phyloP scores from a whole-genome alignment of 1,284 basidiomycete species.

The Cryptococcus floricola region DNA sequence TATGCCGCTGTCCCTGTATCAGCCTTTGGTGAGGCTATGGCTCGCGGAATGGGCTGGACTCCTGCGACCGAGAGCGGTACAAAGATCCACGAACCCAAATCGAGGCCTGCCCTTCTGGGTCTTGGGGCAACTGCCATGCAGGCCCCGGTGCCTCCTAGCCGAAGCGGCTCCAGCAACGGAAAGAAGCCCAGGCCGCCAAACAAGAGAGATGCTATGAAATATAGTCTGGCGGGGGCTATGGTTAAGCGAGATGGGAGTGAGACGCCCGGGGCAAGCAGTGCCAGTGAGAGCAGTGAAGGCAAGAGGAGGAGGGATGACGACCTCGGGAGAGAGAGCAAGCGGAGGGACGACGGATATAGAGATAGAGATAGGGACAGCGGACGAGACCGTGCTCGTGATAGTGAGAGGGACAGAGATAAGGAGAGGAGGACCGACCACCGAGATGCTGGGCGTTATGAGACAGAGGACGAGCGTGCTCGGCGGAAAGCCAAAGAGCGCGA shows the following conservation, averaged over 20 bases:
- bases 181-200: constrained; percentile 22
- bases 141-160: constrained; percentile 28
- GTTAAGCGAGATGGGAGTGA: constrained; percentile 20
- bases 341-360: constrained; percentile 13
- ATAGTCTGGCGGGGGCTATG: constrained; percentile 35
- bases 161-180: constrained; percentile 18
- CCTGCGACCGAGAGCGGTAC: constrained; percentile 62
- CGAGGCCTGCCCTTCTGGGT: constrained; percentile 77
- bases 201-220: constrained; percentile 40
- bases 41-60: constrained; percentile 93
- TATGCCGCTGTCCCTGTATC: constrained; percentile 87
- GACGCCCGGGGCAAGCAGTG: constrained; percentile 7
- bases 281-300: constrained; percentile 13
- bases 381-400: constrained; percentile 9
- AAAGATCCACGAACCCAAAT: constrained; percentile 70
- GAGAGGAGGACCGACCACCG: constrained; percentile 12
- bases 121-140: constrained; percentile 74
- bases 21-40: constrained; percentile 87
- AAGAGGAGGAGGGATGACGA: constrained; percentile 20
- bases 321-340: constrained; percentile 11
- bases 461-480: constrained; percentile 31
- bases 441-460: constrained; percentile 25
- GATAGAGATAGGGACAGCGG: constrained; percentile 14
- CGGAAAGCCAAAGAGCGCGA: constrained; percentile 34
- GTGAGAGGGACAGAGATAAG: constrained; percentile 9